Percentiles rank a stretch among this genome's conserved stretches.
phyloP scores from a whole-genome alignment of 2,329 filamentous ascomycete species.

The Fusarium verrucosum region DNA sequence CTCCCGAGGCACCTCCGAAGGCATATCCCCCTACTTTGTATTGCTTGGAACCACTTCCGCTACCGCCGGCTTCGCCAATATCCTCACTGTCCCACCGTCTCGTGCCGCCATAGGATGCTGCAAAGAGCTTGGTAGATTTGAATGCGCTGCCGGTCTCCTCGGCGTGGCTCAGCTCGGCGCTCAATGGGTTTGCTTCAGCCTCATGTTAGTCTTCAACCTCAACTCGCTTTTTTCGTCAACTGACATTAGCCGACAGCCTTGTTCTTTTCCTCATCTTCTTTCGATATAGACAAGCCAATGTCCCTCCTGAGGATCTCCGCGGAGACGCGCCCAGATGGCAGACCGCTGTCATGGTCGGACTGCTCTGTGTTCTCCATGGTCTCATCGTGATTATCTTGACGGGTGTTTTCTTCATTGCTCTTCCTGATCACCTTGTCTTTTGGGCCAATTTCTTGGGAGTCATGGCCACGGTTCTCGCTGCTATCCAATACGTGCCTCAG shows the following conservation, averaged over 20 bases:
- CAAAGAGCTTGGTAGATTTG: constrained; percentile 78
- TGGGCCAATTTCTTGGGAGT: constrained; percentile 91
- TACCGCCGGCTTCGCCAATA: constrained; percentile 90
- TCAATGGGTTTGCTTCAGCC: constrained; percentile 90
- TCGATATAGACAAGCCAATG: constrained; percentile 67
- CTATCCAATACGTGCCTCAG: constrained; percentile 93
- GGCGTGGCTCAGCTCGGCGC: constrained; percentile 91
- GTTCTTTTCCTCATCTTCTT: constrained; percentile 96
- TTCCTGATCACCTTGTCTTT: constrained; percentile 69
- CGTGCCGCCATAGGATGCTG: constrained; percentile 87
- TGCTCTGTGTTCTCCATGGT: constrained; percentile 77
- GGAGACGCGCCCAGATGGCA: constrained; percentile 73
- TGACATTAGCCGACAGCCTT: constrained; percentile 64
- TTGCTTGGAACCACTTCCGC: constrained; percentile 92
- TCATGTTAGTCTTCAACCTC: constrained; percentile 72
- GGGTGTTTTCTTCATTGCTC: constrained; percentile 70
- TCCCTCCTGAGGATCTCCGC: constrained; percentile 59
- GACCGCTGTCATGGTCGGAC: constrained; percentile 79
- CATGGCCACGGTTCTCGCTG: constrained; percentile 79
- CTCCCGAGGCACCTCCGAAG: constrained; percentile 83
- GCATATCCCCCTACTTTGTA: constrained; percentile 94
- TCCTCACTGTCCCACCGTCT: constrained; percentile 85
- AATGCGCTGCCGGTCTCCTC: constrained; percentile 85
- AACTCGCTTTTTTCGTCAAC: constrained; percentile 29
- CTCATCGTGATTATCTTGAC: constrained; percentile 75